These are phyloP conservation scores for Prunus kanzakura DNA, from an alignment of 306 rosid species.

Conservation along the genomic window DNA sequence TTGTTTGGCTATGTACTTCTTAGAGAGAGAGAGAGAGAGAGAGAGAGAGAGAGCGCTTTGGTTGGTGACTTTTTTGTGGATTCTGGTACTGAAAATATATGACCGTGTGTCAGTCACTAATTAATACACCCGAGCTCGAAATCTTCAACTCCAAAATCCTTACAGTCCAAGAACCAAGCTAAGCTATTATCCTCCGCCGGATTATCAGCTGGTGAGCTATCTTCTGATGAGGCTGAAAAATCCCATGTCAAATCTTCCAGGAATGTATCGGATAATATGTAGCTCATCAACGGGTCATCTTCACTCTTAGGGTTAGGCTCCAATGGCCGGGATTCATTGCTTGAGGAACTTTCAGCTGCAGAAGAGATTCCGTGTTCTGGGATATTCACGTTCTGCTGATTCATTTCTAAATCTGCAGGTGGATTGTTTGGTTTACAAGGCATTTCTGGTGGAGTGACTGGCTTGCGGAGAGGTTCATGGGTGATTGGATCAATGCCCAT, in stretches of 20 bases:
- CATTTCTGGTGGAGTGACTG: not conserved
- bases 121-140: conserved; percentile 32
- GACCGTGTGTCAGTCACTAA: not conserved
- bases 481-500: conserved; percentile 87
- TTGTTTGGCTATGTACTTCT: not conserved
- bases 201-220: conserved; percentile 8
- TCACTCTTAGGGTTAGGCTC: not conserved
- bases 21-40: too few relatives aligned
- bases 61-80: not conserved
- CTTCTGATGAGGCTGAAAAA: conserved; percentile 24
- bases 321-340: conserved; percentile 20
- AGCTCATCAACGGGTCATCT: conserved; percentile 28
- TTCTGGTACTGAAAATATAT: not conserved
- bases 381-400: not conserved
- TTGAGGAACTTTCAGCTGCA: conserved; percentile 14
- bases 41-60: not conserved
- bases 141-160: conserved; percentile 32
- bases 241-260: conserved; percentile 29
- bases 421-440: conserved; percentile 6
- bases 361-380: conserved; percentile 1
- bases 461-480: conserved; percentile 51
- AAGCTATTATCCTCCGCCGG: conserved; percentile 10
- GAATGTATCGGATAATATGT: conserved; percentile 22
- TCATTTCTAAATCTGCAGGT: not conserved
- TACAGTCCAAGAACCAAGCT: conserved; percentile 31